Base-by-base conservation (phyloP, 2,329 filamentous ascomycete genomes). In the Diaporthe ampelina region DNA sequence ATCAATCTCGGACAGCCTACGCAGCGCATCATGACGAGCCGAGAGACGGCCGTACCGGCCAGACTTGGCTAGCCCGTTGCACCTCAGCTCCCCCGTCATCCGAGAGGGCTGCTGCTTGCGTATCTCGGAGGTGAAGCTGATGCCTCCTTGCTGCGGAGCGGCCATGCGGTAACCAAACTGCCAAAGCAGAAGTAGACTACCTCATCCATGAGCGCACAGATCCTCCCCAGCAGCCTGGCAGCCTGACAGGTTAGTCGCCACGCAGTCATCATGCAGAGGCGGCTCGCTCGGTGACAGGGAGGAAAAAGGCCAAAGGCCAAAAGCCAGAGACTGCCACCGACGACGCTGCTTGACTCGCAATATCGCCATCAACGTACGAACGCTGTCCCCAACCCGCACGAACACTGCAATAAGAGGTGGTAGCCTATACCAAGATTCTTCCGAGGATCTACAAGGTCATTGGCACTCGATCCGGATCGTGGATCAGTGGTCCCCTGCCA, bases 201-300 rank as follows among this genome's bases (percentile, higher is more conserved):
- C 10, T 52, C 45, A 37, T 15, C 45, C 45, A 52, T 26, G 45
- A 5, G n/a, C 63, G 63, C 63, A 52, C 45, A 52, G 29, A 67
- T 52, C 29, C 29, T 48, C 17, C 17, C 40, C 29, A 37, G 40
- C 40, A 43, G 59, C 58, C 58, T 43, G 35, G 37, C 40, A 43
- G 40, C 40, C 40, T 43, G 45, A 21, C 37, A 24, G 29, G 17
- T 29, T n/a, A 40, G 29, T 68, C 63, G 63, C 63, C 63, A 68
- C 63, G n/a, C 63, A 68, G 63, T 40, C 63, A 68, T 68, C 32
- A 54, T 68, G 63, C 63, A 68, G 52, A 50, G n/a, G 48, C 48
- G 32, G 48, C 48, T 68, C 32, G 26, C 63, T 54, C 45, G 63
- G 63, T 67, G 48, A 68, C 63, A 68, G 32, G 48, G 29, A 40